Evolutionary conservation across 257 asterid genomes (phyloP), one percentile per base, ranked within the genome.

Genomic region (Solanum tarapatanum): DNA sequence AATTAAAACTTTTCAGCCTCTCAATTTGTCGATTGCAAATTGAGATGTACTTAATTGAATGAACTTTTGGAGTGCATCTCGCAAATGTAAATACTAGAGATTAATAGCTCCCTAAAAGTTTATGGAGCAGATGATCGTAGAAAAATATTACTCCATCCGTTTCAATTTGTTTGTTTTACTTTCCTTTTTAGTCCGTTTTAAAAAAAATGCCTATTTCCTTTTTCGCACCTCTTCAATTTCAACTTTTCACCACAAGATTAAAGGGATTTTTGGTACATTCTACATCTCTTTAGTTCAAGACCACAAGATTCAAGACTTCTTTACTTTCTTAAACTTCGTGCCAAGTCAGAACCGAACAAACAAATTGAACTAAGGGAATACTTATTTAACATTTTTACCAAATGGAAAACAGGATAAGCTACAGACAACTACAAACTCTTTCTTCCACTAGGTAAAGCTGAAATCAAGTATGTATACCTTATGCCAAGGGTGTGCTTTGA

Each of bases 401-500:
- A 72, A 33, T 21, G 45, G 8, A 35, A 35, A 8, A 0, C 26
- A 73, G 16, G 48, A 35, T 24, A 64, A 64, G 32, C 14, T 64
- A 64, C 72, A 64, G 0, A 64, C 14, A 21, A n/a, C 72, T n/a
- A 64, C 2, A 73, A 73, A 73, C 79, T 72, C 24, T 76, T 76
- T 64, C 60, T 76, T 39, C 33, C 28, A 14, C 84, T 70, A 16
- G 32, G 24, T 41, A 14, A 43, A 41, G 41, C 74, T 55, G 69
- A 45, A 73, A 76, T 86, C 33, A 77, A 77, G 33, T 41, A 76
- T 10, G 33, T 43, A 84, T 90, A 96, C 99, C 98, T 96, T 96
- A 92, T 96, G 99, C 99, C 99, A 96, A 55, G 99, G 99, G 91
- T 96, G 99, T 3, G 99, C 98, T 89, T 96, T 96, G 39, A 93